Evolutionary conservation across 768 basidiomycete genomes (phyloP).

Genomic region (Panaeolus papilionaceus): DNA sequence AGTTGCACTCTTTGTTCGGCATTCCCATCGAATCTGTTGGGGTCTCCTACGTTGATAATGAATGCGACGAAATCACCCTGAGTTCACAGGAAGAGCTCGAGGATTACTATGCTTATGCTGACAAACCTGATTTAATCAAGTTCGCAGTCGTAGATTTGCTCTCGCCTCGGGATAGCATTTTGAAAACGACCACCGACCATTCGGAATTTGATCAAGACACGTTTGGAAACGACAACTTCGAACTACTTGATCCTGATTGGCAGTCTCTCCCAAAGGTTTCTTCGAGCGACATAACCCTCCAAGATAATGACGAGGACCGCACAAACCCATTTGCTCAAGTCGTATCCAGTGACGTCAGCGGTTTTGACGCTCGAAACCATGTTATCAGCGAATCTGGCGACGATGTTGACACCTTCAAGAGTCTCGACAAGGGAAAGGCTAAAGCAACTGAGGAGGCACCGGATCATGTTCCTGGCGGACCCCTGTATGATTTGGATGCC

Average conservation of each 20-base stretch:
- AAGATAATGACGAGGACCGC: slow-evolving; percentile 37
- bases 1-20: slow-evolving; percentile 54
- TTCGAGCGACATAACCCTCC: slow-evolving; percentile 47
- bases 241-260: slow-evolving; percentile 69
- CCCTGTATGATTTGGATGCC: slow-evolving; percentile 64
- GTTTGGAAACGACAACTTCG: slow-evolving; percentile 53
- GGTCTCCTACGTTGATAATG: slow-evolving; percentile 74
- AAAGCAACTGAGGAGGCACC: slow-evolving; percentile 47
- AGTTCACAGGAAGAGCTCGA: slow-evolving; percentile 80
- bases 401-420: slow-evolving; percentile 37
- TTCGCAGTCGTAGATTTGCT: slow-evolving; percentile 70
- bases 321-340: slow-evolving; percentile 73
- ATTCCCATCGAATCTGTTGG: slow-evolving; percentile 66
- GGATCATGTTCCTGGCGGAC: slow-evolving; percentile 47
- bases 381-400: slow-evolving; percentile 35
- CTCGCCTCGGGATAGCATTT: slow-evolving; percentile 34
- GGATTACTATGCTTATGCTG: slow-evolving; percentile 62
- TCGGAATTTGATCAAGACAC: slow-evolving; percentile 56
- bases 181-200: slow-evolving; percentile 34
- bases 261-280: slow-evolving; percentile 52
- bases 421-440: slow-evolving; percentile 56
- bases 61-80: slow-evolving; percentile 79
- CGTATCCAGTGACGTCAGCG: slow-evolving; percentile 45
- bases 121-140: slow-evolving; percentile 49
- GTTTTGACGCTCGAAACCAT: slow-evolving; percentile 30